A percentile compares a stretch with the other conserved stretches of the same genome.
Conservation (phyloP, 805 yeast genomes). For the Saccharomycopsis fibuligera region DNA sequence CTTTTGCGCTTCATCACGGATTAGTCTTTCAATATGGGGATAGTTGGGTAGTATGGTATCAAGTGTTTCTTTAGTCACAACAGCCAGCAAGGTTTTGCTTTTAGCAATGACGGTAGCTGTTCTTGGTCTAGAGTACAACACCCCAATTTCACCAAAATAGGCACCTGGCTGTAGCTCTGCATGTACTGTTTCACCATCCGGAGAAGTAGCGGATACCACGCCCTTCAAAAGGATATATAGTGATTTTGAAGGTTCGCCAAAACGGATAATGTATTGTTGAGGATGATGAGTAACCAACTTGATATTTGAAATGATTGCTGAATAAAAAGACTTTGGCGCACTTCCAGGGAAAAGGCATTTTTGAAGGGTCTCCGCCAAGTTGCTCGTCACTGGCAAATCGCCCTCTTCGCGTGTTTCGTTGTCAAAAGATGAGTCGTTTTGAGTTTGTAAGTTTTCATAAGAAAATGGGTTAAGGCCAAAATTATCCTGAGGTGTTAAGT, state of each 20-base stretch:
- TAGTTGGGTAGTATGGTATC: constrained; percentile 52
- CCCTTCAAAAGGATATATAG: constrained; percentile 81
- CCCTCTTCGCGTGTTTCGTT: background rate
- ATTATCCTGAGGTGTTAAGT: too few relatives aligned
- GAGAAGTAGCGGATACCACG: constrained; percentile 65
- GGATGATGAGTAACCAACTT: constrained; percentile 57
- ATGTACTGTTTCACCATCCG: constrained; percentile 70
- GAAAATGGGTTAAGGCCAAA: background rate
- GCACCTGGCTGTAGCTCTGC: constrained; percentile 54
- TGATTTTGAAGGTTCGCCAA: constrained; percentile 66
- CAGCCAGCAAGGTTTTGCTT: constrained; percentile 60
- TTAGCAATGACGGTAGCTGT: constrained; percentile 74
- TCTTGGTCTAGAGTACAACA: constrained; percentile 65
- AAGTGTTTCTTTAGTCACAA: constrained; percentile 58
- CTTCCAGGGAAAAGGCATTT: constrained; percentile 59
- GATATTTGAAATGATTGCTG: constrained; percentile 51
- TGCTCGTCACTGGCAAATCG: background rate
- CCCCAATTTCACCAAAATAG: constrained; percentile 77
- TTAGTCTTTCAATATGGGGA: constrained; percentile 60
- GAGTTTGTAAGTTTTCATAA: background rate
- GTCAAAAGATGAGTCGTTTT: background rate
- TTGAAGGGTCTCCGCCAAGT: constrained; percentile 35
- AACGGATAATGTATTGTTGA: constrained; percentile 58
- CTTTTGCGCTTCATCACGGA: constrained; percentile 76
- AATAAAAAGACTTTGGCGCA: constrained; percentile 62